These are phyloP conservation scores for Termitomyces sp. DNA, from an alignment of 1,284 basidiomycete species.

Conservation along the genomic window DNA sequence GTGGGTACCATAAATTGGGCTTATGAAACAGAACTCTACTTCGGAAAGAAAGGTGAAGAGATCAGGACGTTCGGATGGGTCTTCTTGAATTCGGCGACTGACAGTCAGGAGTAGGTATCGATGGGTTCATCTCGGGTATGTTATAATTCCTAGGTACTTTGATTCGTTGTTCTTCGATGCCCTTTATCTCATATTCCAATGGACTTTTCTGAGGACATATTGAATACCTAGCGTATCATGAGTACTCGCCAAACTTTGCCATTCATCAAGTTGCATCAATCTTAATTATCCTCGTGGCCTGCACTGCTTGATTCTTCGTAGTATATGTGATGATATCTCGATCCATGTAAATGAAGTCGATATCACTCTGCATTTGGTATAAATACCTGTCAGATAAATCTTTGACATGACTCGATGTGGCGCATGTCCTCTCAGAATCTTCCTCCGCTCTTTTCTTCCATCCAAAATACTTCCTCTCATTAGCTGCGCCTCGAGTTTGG, in stretches of 20 bases:
- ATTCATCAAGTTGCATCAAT: neutral
- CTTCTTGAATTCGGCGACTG: slow-evolving; percentile 31
- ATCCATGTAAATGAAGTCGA: neutral
- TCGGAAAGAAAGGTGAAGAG: slow-evolving; percentile 51
- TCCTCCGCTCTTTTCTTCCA: neutral
- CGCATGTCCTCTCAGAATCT: neutral
- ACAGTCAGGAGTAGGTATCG: slow-evolving; percentile 2
- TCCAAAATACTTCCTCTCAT: neutral
- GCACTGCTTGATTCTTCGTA: neutral
- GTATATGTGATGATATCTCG: neutral
- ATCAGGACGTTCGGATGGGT: slow-evolving; percentile 61
- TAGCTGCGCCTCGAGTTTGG: neutral
- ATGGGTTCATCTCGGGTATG: neutral
- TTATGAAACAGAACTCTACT: slow-evolving; percentile 55
- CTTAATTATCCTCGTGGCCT: neutral
- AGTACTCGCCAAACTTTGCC: neutral
- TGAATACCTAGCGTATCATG: neutral
- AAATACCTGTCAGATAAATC: neutral
- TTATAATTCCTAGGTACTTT: neutral
- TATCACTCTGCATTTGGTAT: neutral
- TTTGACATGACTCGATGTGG: neutral
- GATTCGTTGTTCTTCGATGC: neutral
- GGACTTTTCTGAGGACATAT: neutral
- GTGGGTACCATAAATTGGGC: slow-evolving; percentile 52
- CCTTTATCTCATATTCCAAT: neutral